phyloP scores from a whole-genome alignment of 805 yeast genomes.

The Saccharomycopsis vini region DNA sequence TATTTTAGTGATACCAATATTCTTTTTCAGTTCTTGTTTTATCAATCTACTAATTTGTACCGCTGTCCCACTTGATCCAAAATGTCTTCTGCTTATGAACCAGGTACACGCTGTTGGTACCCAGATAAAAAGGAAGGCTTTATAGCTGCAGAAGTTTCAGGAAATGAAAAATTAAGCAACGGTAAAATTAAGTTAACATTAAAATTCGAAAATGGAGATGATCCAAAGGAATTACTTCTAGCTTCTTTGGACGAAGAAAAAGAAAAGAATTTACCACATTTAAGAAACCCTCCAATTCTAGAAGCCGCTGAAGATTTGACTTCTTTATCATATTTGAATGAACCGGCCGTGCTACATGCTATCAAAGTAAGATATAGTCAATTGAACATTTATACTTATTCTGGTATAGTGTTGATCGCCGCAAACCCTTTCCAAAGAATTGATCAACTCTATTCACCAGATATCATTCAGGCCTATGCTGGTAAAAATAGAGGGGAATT shows the following conservation, averaged over 20 bases:
- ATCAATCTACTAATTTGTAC: too few species aligned
- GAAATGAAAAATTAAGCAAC: conserved; percentile 31
- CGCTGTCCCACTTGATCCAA: too few species aligned
- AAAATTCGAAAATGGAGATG: conserved; percentile 39
- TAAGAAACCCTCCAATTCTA: conserved; percentile 83
- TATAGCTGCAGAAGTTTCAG: conserved; percentile 57
- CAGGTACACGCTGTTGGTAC: conserved; percentile 63
- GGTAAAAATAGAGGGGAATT: conserved; percentile 89
- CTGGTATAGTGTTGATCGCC: conserved; percentile 94
- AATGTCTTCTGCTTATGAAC: conserved; percentile 21
- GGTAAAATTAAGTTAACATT: conserved; percentile 42
- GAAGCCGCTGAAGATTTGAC: conserved; percentile 95
- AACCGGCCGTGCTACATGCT: conserved; percentile 93
- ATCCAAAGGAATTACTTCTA: conserved; percentile 14
- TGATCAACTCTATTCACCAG: conserved; percentile 84
- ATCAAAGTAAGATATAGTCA: conserved; percentile 84
- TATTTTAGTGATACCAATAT: too few species aligned
- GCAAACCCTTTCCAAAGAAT: conserved; percentile 91
- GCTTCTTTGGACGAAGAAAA: conserved; percentile 37
- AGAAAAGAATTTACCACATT: conserved; percentile 57
- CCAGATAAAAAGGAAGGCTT: conserved; percentile 69
- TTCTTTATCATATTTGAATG: conserved; percentile 83
- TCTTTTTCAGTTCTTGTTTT: too few species aligned
- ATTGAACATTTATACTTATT: conserved; percentile 86
- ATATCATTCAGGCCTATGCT: conserved; percentile 89